Evolutionary conservation across 2,329 filamentous ascomycete genomes (phyloP), one percentile per base, ranked within the genome.

Genomic region (Alternaria postmessia): DNA sequence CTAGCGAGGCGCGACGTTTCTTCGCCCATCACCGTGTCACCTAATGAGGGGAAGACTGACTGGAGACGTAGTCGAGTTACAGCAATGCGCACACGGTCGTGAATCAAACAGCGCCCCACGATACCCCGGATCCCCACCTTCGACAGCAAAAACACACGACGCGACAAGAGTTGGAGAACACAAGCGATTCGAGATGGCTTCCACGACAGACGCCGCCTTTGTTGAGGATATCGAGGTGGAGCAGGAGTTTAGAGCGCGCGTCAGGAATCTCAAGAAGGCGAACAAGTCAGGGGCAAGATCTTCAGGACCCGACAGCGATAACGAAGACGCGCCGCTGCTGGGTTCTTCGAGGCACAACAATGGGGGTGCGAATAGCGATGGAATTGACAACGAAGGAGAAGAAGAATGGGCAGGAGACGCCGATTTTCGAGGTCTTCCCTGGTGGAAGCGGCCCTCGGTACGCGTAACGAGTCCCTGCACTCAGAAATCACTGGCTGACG

Each of bases 361-460:
- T 44, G 60, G 61, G 22, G 63, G 61, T 24, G 57, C 49, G 36
- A 60, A 63, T 16, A 62, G 55, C 24, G 53, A 62, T 28, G 51
- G 51, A 14, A 46, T 44, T 11, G 58, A 61, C 8, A 39, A 59
- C n/a, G 54, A 54, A 5, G 54, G 52, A 5, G 59, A 65, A 39
- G 51, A 64, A 7, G 72, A 74, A 51, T 79, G 77, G 77, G 64
- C 67, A 46, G 76, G 75, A 34, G 70, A 73, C 22, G 70, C 64
- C 14, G 81, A 81, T 28, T 77, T 82, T 47, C 72, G 76, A 48
- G 76, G 77, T 4, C 73, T 81, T 62, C 79, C 81, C 51, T 82
- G 79, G 81, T 85, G 82, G 80, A 84, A 82, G 68, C 79, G 69
- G 61, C 82, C 84, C 48, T 85, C 81, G 62, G 84, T 85, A 77